These are phyloP conservation scores for Gracilariopsis chorda DNA, from an alignment of 23 red algal species.

Conservation along the genomic window DNA sequence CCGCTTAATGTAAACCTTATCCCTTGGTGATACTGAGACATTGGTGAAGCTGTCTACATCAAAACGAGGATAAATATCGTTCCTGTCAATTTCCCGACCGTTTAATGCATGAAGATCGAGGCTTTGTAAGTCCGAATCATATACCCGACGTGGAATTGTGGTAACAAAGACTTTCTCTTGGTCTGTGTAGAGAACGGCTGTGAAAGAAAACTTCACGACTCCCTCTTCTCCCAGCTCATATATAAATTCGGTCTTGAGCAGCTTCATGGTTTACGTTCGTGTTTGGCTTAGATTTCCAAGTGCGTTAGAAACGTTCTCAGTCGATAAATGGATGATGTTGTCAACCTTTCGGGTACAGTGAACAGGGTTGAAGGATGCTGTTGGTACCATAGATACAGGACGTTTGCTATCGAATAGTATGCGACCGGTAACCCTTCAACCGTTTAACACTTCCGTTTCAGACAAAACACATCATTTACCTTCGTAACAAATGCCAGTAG, in stretches of 20 bases:
- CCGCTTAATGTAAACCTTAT: not conserved
- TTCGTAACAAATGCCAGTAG: no score
- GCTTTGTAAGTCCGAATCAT: not conserved
- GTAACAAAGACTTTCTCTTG: not conserved
- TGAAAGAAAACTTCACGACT: not conserved
- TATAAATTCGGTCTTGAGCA: not conserved
- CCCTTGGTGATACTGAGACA: not conserved
- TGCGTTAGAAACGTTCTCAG: no score
- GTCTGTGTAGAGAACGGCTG: not conserved
- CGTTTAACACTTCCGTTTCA: no score
- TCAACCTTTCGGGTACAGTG: no score
- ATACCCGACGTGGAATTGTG: not conserved
- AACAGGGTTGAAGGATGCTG: no score
- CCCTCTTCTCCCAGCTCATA: not conserved
- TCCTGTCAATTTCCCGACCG: not conserved
- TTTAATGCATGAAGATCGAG: not conserved
- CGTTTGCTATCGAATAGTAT: no score
- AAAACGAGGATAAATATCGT: not conserved
- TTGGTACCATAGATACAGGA: no score
- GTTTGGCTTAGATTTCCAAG: no score
- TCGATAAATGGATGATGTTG: no score
- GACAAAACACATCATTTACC: no score
- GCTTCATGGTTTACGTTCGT: not conserved
- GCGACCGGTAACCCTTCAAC: no score
- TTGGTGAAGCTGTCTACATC: not conserved